These are phyloP conservation scores for Cordyceps cicadae DNA, from an alignment of 2,329 filamentous ascomycete genomes.

Conservation along the genomic window DNA sequence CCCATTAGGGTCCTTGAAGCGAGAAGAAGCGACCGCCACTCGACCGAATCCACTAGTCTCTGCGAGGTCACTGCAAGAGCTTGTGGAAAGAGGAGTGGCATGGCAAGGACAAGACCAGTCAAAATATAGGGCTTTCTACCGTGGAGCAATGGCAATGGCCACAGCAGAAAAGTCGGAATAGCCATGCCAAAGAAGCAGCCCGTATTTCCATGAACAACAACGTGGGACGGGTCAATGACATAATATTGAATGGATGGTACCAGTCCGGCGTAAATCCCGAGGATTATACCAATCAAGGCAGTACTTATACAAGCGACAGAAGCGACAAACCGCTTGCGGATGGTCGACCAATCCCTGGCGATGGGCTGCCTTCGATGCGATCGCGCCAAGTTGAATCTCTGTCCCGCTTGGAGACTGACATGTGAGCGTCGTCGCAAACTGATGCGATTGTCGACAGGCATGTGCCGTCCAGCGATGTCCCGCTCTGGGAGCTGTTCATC, in stretches of 20 bases:
- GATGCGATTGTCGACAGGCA: constrained; percentile 26
- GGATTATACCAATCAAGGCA: constrained; percentile 58
- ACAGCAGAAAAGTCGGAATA: constrained; percentile 60
- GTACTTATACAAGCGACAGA: constrained; percentile 65
- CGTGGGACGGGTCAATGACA: constrained; percentile 60
- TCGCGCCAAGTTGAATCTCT: constrained; percentile 43
- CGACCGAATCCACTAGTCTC: constrained; percentile 45
- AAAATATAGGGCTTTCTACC: constrained; percentile 73
- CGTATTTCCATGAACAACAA: constrained; percentile 64
- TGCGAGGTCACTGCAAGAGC: constrained; percentile 54
- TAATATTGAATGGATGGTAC: constrained; percentile 74
- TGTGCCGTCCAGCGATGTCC: constrained; percentile 18
- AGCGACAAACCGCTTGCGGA: constrained; percentile 61
- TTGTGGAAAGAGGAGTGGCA: constrained; percentile 70
- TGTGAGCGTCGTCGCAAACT: constrained; percentile 44
- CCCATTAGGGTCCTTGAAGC: constrained; percentile 59
- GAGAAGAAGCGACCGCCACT: constrained; percentile 54
- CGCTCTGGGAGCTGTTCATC: constrained; percentile 20
- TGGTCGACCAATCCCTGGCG: constrained; percentile 61
- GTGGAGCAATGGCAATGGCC: constrained; percentile 67
- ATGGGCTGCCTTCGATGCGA: constrained; percentile 56
- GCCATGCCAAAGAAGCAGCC: constrained; percentile 64
- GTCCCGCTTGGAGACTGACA: constrained; percentile 42
- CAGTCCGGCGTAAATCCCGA: constrained; percentile 70
- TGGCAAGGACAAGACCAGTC: constrained; percentile 55